Conservation (phyloP, 208 protist species). For the Trichomonas gallinae region DNA sequence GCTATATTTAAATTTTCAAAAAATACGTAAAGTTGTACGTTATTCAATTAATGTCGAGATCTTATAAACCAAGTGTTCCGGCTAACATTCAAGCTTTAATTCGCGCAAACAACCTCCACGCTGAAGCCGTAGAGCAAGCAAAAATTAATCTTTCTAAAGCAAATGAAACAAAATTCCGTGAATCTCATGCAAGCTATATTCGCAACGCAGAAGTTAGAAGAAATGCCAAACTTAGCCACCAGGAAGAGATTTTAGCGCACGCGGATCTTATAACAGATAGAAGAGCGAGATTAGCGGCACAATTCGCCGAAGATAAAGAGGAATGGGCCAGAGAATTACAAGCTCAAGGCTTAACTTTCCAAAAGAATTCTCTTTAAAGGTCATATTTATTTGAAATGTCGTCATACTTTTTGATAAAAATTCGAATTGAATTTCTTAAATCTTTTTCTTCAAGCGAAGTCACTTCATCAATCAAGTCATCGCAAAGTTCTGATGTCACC, state of each 20-base stretch:
- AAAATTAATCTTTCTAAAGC: too few species aligned
- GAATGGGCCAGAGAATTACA: neutral
- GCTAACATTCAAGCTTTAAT: neutral
- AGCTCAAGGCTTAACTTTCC: neutral
- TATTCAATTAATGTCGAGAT: neutral
- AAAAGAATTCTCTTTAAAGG: neutral
- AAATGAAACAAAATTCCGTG: slow-evolving; percentile 2
- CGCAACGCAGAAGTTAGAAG: neutral
- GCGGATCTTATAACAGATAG: neutral
- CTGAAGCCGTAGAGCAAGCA: neutral
- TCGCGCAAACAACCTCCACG: neutral
- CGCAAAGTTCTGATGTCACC: too few species aligned
- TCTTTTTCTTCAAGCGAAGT: too few species aligned
- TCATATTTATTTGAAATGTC: too few species aligned
- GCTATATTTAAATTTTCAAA: too few species aligned
- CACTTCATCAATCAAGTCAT: too few species aligned
- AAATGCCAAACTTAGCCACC: neutral
- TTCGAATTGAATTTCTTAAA: too few species aligned
- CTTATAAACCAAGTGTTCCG: neutral
- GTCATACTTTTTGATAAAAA: too few species aligned
- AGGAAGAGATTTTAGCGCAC: neutral
- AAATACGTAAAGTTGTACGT: neutral
- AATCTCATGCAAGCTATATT: neutral
- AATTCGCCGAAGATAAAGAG: neutral
- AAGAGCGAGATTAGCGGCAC: neutral